These are phyloP conservation scores for Ehretia macrophylla DNA, from an alignment of 257 asterid species.

Conservation along the genomic window DNA sequence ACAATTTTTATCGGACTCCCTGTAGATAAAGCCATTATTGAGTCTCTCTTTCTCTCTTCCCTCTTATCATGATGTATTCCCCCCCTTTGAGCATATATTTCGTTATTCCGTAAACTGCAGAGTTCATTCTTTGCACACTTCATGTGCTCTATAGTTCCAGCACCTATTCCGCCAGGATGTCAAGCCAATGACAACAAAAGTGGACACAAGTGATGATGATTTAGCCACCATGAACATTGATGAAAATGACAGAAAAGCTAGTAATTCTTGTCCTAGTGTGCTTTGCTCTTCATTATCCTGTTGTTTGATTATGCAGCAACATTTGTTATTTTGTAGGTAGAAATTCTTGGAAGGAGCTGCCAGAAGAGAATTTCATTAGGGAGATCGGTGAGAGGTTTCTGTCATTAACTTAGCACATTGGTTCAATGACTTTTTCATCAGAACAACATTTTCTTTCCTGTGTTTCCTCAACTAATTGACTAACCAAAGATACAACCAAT, in stretches of 20 bases:
- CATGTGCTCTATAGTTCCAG: conserved; percentile 93
- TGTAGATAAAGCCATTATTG: conserved; percentile 73
- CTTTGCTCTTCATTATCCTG: neutral
- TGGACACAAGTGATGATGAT: conserved; percentile 53
- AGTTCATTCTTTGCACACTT: conserved; percentile 92
- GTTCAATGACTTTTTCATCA: no score
- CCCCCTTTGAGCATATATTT: neutral
- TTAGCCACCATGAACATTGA: conserved; percentile 63
- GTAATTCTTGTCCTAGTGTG: conserved; percentile 18
- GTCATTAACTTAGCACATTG: no score
- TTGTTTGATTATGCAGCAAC: conserved; percentile 1
- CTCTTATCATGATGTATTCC: neutral
- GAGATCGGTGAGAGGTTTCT: no score
- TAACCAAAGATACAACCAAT: no score
- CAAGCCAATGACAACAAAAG: conserved; percentile 51
- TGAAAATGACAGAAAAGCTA: conserved; percentile 42
- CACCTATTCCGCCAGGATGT: conserved; percentile 67
- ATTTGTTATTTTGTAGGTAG: conserved; percentile 39
- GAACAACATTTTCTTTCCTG: no score
- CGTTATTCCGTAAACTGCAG: conserved; percentile 41
- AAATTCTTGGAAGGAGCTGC: conserved; percentile 14
- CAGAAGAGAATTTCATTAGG: no score
- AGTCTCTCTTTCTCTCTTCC: conserved; percentile 15
- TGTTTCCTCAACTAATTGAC: no score
- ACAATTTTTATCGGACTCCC: conserved; percentile 83